Evolutionary conservation across 2,329 filamentous ascomycete genomes (phyloP).

Genomic region (Xylaria sp.): DNA sequence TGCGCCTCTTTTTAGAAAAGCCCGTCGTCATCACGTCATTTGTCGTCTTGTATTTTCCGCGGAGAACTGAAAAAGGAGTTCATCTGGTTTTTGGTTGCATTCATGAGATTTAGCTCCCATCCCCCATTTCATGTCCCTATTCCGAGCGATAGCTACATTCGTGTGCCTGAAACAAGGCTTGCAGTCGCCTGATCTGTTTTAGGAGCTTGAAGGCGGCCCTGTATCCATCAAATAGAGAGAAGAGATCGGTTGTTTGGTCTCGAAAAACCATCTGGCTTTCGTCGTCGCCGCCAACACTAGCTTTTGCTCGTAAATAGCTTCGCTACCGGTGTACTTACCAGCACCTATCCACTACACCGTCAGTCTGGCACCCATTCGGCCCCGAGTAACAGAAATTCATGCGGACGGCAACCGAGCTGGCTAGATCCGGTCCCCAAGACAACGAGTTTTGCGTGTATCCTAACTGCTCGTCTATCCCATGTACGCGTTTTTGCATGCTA

Average conservation of each 20-base stretch:
- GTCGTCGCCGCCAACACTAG: conserved; percentile 12
- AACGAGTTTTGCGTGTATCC: conserved; percentile 6
- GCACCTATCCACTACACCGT: conserved; percentile 1
- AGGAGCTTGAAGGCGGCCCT: conserved; percentile 9
- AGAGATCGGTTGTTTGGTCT: conserved; percentile 1
- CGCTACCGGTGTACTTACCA: not conserved
- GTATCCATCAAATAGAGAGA: conserved; percentile 28
- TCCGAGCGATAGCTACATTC: conserved; percentile 1
- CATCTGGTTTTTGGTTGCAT: not conserved
- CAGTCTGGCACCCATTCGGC: not conserved
- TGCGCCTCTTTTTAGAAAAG: conserved; percentile 16
- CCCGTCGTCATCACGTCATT: conserved; percentile 16
- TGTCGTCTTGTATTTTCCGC: conserved; percentile 2
- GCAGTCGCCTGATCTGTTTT: conserved; percentile 3
- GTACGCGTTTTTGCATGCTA: conserved; percentile 26
- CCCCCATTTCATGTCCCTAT: conserved; percentile 1
- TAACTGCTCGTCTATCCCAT: conserved; percentile 6
- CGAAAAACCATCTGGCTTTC: not conserved
- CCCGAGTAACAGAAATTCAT: conserved; percentile 7
- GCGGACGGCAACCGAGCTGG: conserved; percentile 4
- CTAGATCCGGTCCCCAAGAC: conserved; percentile 7
- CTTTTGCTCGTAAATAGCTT: conserved; percentile 7
- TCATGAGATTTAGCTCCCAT: not conserved
- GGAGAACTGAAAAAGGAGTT: conserved; percentile 1
- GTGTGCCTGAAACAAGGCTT: conserved; percentile 15